Evolutionary conservation across 768 basidiomycete species (phyloP).

Genomic region (Trametes meyenii): DNA sequence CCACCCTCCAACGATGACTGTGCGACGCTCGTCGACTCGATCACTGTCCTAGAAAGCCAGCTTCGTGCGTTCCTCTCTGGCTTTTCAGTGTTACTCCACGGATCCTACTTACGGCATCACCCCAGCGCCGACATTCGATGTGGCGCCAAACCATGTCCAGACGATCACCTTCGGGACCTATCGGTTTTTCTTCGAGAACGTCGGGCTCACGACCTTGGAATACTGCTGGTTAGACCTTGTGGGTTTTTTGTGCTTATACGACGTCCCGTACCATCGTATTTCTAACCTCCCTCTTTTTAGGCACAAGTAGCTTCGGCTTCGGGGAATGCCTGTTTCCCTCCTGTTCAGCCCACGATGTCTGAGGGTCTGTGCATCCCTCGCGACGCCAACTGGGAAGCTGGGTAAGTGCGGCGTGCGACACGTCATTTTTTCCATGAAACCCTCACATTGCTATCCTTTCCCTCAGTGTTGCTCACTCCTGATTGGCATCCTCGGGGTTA

Average conservation of each 20-base stretch:
- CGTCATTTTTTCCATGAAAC: background rate
- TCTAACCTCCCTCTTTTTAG: background rate
- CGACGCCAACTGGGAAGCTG: constrained; percentile 22
- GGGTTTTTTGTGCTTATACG: background rate
- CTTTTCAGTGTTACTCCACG: background rate
- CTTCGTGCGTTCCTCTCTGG: constrained; percentile 14
- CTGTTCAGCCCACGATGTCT: constrained; percentile 20
- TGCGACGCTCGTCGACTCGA: constrained; percentile 20
- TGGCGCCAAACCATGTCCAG: constrained; percentile 21
- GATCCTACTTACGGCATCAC: background rate
- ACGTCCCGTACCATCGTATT: background rate
- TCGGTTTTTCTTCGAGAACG: constrained; percentile 31
- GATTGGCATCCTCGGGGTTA: too few relatives aligned
- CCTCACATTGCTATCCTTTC: too few relatives aligned
- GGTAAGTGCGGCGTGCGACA: constrained; percentile 3
- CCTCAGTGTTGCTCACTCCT: constrained; percentile 13
- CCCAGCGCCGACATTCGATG: constrained; percentile 25
- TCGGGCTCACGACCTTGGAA: constrained; percentile 20
- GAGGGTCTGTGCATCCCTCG: constrained; percentile 20
- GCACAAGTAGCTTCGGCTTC: constrained; percentile 20
- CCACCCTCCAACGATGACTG: constrained; percentile 25
- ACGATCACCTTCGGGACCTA: constrained; percentile 30
- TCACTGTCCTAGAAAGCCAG: constrained; percentile 25
- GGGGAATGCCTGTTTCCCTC: constrained; percentile 26
- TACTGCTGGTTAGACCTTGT: constrained; percentile 29